Percentiles rank a stretch among this genome's conserved stretches.
phyloP scores from a whole-genome alignment of 73 alveolate species.

The Breviolum minutum region DNA sequence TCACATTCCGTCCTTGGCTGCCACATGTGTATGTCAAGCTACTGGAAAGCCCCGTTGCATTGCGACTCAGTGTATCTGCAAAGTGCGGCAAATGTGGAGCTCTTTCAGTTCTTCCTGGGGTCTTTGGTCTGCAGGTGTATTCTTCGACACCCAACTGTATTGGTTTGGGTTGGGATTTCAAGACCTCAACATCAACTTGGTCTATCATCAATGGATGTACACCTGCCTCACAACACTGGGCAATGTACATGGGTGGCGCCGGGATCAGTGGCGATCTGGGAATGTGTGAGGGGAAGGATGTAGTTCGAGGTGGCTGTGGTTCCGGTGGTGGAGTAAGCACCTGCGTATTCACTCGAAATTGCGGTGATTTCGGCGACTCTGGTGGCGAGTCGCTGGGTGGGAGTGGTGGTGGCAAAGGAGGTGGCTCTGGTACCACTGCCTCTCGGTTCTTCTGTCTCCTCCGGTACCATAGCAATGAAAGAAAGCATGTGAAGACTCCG shows the following conservation, averaged over 20 bases:
- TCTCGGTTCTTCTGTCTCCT: neutral
- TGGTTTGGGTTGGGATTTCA: no score
- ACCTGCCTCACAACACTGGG: no score
- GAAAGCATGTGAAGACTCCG: neutral
- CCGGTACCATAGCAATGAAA: neutral
- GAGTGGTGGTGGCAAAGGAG: neutral
- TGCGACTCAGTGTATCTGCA: neutral
- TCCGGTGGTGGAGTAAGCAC: slow-evolving; percentile 3
- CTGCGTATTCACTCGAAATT: slow-evolving; percentile 6
- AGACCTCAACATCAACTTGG: neutral
- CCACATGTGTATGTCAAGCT: neutral
- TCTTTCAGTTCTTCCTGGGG: slow-evolving; percentile 29
- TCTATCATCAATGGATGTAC: neutral
- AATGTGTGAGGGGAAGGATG: neutral
- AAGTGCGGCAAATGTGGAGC: neutral
- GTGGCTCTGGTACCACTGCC: slow-evolving; percentile 14
- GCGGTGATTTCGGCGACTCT: neutral
- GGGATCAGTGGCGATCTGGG: neutral
- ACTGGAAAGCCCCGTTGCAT: neutral
- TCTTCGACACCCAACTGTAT: neutral
- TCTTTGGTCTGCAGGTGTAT: neutral
- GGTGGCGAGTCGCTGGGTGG: neutral
- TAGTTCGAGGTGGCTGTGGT: neutral
- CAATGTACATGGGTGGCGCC: neutral
- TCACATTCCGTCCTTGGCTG: neutral